These are phyloP conservation scores for Penicillium argentinense DNA, from an alignment of 495 filamentous ascomycete genomes.

Conservation along the genomic window DNA sequence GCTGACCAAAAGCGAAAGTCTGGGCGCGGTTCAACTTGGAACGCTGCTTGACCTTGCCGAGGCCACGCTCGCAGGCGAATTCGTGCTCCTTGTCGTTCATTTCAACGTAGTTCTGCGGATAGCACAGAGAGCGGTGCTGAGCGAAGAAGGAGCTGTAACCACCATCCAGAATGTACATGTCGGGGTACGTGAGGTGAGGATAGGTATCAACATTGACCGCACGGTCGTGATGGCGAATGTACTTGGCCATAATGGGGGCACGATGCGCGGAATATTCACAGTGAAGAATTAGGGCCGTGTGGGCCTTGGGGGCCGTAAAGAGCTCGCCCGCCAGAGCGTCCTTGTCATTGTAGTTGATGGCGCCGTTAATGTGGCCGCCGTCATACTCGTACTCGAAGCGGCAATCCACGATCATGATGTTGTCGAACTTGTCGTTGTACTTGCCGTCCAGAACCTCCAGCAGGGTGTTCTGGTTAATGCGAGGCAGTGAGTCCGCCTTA, in stretches of 20 bases:
- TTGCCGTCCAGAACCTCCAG: constrained; percentile 84
- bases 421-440: constrained; percentile 69
- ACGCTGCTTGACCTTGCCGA: constrained; percentile 82
- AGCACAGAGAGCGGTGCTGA: constrained; percentile 74
- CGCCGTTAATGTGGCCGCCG: constrained; percentile 90
- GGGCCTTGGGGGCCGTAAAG: constrained; percentile 65
- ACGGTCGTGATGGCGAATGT: constrained; percentile 85
- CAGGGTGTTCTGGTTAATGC: constrained; percentile 78
- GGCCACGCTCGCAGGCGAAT: constrained; percentile 86
- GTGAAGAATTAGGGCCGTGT: constrained; percentile 85
- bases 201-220: constrained; percentile 78
- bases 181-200: constrained; percentile 85
- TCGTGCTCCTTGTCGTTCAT: constrained; percentile 91
- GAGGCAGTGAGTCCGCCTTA: constrained; percentile 78
- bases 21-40: constrained; percentile 83
- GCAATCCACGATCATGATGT: constrained; percentile 87
- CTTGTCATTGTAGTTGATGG: constrained; percentile 95
- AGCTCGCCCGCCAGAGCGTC: constrained; percentile 76
- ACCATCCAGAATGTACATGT: constrained; percentile 95
- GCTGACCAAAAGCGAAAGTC: constrained; percentile 88
- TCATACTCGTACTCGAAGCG: constrained; percentile 99
- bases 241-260: constrained; percentile 84
- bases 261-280: constrained; percentile 98
- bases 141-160: constrained; percentile 93
- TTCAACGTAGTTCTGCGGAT: constrained; percentile 91